phyloP scores from a whole-genome alignment of 495 filamentous ascomycete genomes.

The Terfezia boudieri region DNA sequence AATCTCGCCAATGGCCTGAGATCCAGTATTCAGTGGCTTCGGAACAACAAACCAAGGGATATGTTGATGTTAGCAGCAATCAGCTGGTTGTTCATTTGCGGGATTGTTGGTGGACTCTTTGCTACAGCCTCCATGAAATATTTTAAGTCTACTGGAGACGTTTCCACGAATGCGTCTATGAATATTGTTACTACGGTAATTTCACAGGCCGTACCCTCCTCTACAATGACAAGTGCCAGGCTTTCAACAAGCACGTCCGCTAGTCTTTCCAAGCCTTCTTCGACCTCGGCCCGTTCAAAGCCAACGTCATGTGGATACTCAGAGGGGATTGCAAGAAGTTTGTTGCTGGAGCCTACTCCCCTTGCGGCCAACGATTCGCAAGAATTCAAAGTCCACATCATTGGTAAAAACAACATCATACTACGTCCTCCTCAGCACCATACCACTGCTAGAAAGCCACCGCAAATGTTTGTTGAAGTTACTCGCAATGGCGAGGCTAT shows the following conservation, averaged over 20 bases:
- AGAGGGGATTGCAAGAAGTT: not conserved
- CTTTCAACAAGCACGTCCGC: not conserved
- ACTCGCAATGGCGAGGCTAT: constrained; percentile 24
- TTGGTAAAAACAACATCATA: constrained; percentile 38
- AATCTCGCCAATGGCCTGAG: not conserved
- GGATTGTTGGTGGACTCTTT: not conserved
- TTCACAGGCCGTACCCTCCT: not conserved
- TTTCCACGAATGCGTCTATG: not conserved
- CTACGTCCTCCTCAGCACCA: constrained; percentile 34
- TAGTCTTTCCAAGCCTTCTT: not conserved
- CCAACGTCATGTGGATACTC: not conserved
- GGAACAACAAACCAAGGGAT: not conserved
- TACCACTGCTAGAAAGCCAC: constrained; percentile 26
- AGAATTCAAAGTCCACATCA: constrained; percentile 35
- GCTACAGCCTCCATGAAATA: not conserved
- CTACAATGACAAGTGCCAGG: not conserved
- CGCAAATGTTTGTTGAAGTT: constrained; percentile 31
- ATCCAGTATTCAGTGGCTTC: not conserved
- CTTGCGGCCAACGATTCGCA: constrained; percentile 21
- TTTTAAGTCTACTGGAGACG: not conserved
- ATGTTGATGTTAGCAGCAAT: not conserved
- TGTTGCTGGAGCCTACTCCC: constrained; percentile 4
- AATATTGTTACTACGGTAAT: not conserved
- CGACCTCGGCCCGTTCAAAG: not conserved
- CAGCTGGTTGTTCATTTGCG: not conserved